phyloP scores from a whole-genome alignment of 1,284 basidiomycete genomes.

The Microbotryum lychnidis-dioicae region DNA sequence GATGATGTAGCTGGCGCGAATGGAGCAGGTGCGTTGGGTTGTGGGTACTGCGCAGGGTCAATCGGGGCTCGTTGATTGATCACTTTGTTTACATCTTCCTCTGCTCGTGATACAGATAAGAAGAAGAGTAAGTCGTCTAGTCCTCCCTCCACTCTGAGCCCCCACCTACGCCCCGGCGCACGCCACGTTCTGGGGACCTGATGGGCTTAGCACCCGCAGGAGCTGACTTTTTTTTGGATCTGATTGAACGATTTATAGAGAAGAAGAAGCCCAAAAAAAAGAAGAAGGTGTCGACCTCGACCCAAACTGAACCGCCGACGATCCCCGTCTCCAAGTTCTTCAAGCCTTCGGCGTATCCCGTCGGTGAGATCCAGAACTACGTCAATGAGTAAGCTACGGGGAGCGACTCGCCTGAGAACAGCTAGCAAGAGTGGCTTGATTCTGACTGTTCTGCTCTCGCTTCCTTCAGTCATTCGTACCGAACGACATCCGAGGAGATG shows the following conservation, averaged over 20 bases:
- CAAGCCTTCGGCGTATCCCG: slow-evolving; percentile 74
- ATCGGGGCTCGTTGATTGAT: background rate
- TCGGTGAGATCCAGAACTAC: slow-evolving; percentile 87
- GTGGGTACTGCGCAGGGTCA: background rate
- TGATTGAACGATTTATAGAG: slow-evolving; percentile 6
- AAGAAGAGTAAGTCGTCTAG: slow-evolving; percentile 26
- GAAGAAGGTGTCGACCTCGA: slow-evolving; percentile 34
- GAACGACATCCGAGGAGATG: slow-evolving; percentile 84
- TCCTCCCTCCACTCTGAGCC: background rate
- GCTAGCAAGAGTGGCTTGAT: background rate
- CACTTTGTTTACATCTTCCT: background rate
- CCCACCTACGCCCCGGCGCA: background rate
- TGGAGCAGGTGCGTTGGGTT: background rate
- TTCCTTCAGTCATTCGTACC: slow-evolving; percentile 62
- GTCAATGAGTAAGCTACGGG: slow-evolving; percentile 58
- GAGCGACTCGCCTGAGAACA: too few species aligned
- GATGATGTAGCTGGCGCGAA: background rate
- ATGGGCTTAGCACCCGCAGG: background rate
- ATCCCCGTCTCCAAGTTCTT: slow-evolving; percentile 85
- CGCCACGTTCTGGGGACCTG: background rate
- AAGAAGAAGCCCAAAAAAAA: slow-evolving; percentile 83
- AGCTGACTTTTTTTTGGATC: background rate
- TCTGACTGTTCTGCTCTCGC: background rate
- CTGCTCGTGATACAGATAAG: slow-evolving; percentile 18
- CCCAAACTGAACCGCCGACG: slow-evolving; percentile 89